Base-by-base conservation (phyloP, 2,329 filamentous ascomycete genomes). In the Epichloe sylvatica region DNA sequence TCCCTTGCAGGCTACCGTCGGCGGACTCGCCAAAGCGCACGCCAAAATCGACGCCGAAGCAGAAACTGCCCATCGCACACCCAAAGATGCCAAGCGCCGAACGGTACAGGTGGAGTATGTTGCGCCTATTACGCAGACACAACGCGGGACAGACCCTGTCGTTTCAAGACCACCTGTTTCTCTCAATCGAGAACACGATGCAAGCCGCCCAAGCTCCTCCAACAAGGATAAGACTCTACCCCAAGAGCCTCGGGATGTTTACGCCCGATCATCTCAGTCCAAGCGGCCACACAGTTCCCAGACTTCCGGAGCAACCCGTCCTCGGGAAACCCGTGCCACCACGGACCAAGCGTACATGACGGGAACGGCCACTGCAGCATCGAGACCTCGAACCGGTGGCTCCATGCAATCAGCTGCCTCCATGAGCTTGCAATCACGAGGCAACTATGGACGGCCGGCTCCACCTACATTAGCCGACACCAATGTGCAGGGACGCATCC, bases 101-200 rank as follows among this genome's bases (percentile, higher is more conserved):
- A 98, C 92, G 0, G 88, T 98, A 0, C 92, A 98, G 68, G 86
- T 98, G 53, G 92, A 98, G 70, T 98, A 98, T 66, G 92, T 97
- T 50, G 86, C 90, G 19, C 92, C 92, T 23, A 82, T 83, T 25
- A 94, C 88, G 5, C 82, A 91, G 61, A 96, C 91, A 0, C 77
- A 83, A 54, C 80, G 91, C 55, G 88, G 85, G 61, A 53, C 64
- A 54, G 61, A 67, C 11, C 55, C 55, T 2, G 52, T 55, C 7
- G 47, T 57, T 39, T 52, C 61, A 11, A 59, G 61, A 42, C 54
- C 36, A 66, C 55, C 62, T 17, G 51, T 52, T n/a, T 52, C 51
- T 13, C 42, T 51, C 15, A 43, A 36, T 17, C 75, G 50, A 69
- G 73, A 60, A 72, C 76, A 46, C 71, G 77, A 53, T 5, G 55